These are phyloP conservation scores for Blastobotrys raffinosifermentans DNA, from an alignment of 1,139 yeast genomes.

Conservation along the genomic window DNA sequence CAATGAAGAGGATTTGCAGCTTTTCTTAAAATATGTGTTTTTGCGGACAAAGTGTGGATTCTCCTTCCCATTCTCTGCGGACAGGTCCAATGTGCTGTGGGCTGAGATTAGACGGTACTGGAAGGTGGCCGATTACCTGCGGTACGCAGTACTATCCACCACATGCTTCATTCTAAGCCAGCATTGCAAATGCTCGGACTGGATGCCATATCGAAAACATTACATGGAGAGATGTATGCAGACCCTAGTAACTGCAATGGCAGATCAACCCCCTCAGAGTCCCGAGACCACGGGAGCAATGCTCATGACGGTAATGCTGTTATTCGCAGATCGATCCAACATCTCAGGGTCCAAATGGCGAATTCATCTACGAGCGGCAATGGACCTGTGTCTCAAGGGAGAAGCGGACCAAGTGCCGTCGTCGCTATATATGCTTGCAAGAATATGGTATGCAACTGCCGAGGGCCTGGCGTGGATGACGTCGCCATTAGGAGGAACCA, in stretches of 20 bases:
- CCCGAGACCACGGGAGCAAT: constrained; percentile 13
- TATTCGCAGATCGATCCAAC: constrained; percentile 24
- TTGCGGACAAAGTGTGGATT: constrained; percentile 16
- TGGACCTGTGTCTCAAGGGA: constrained; percentile 9
- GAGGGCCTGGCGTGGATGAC: constrained; percentile 21
- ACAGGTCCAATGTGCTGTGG: constrained; percentile 16
- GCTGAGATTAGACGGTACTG: constrained; percentile 9
- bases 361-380: constrained; percentile 27
- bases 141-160: constrained; percentile 14
- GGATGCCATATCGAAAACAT: constrained; percentile 16
- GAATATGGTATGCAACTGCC: constrained; percentile 19
- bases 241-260: constrained; percentile 13
- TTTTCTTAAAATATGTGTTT: constrained; percentile 15
- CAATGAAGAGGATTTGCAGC: constrained; percentile 14
- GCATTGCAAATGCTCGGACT: constrained; percentile 18
- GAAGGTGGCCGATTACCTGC: constrained; percentile 12
- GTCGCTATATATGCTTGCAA: constrained; percentile 11
- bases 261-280: constrained; percentile 12
- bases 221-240: constrained; percentile 19
- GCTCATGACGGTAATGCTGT: constrained; percentile 24
- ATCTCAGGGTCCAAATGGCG: constrained; percentile 26
- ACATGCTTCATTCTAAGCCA: constrained; percentile 13
- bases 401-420: constrained; percentile 6
- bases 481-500: constrained; percentile 18
- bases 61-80: constrained; percentile 16